Base-by-base conservation (phyloP, 2,329 filamentous ascomycete genomes). In the Talaromyces verruculosus region DNA sequence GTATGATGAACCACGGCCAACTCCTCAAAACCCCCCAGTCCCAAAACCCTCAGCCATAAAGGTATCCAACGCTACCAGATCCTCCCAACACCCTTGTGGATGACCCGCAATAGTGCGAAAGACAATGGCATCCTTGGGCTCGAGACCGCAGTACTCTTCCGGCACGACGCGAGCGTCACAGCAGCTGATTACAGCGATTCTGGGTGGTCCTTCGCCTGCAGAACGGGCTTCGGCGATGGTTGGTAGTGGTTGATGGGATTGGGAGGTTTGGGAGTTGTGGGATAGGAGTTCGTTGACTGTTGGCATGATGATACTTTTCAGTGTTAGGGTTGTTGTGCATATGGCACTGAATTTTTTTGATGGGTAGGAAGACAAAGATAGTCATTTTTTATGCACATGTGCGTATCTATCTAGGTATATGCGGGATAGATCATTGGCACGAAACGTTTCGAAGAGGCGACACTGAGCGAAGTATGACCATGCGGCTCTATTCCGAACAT, bases 71-170 rank as follows among this genome's bases (percentile, higher is more conserved):
- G 57, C 19, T 2, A 45, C 39, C 30, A 60, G 25, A 11, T 60
- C 57, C 19, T 43, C 45, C 55, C 57, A 60, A 30, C 57, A 60
- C 19, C 37, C 37, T n/a, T 60, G 37, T 30, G 57, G 57, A 60
- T 60, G 57, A 13, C 57, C 57, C 22, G 57, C 57, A 43, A 60
- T 33, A 30, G 37, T 60, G 15, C 57, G 57, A 60, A 60, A 60
- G 15, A 60, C 37, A 10, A 60, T 17, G 22, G 57, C 57, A 28
- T 43, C 57, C 15, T 30, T 45, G 22, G 57, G 57, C 2, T 2
- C 19, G 5, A 60, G 37, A 28, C 57, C 37, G 22, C 45, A 60
- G 37, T 60, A 60, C 22, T 43, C 41, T 22, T 60, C 57, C 11
- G 57, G 57, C 13, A n/a, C 41, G 19, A 60, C 37, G 6, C 57